phyloP scores from a whole-genome alignment of 179 eudicot species.

The Monotropa hypopitys region DNA sequence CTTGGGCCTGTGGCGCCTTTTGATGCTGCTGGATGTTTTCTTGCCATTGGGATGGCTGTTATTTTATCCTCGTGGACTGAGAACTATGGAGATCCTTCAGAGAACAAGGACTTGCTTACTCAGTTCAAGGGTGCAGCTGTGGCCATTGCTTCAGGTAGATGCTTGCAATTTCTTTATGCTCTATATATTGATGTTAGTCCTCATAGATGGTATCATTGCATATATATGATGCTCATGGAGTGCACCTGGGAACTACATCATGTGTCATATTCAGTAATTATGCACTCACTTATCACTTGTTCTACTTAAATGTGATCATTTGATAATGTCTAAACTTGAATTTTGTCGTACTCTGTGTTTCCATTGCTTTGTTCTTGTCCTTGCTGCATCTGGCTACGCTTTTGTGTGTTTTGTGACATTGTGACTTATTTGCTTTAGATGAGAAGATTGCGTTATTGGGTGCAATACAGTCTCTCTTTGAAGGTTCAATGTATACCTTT shows the following conservation, averaged over 20 bases:
- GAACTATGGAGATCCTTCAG: slow-evolving; percentile 92
- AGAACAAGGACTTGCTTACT: slow-evolving; percentile 77
- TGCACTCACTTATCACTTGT: neutral
- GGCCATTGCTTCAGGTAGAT: slow-evolving; percentile 88
- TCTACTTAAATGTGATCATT: neutral
- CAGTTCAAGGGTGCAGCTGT: slow-evolving; percentile 92
- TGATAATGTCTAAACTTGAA: neutral
- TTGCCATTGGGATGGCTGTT: slow-evolving; percentile 85
- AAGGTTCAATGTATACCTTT: slow-evolving; percentile 97
- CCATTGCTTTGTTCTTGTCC: neutral
- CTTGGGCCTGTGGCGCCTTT: slow-evolving; percentile 95
- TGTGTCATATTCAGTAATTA: neutral
- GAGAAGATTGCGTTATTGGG: slow-evolving; percentile 94
- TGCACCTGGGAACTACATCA: neutral
- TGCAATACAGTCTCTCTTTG: slow-evolving; percentile 91
- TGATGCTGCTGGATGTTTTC: slow-evolving; percentile 86
- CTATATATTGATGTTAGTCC: neutral
- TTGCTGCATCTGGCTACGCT: neutral
- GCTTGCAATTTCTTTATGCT: neutral
- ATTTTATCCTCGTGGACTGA: slow-evolving; percentile 85
- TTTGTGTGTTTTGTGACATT: neutral
- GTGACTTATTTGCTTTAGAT: slow-evolving; percentile 34
- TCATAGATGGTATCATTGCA: neutral
- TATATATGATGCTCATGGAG: neutral
- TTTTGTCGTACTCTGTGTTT: neutral